Evolutionary conservation across 202 grass and related monocot species (phyloP), one percentile per base, ranked within the genome.

Genomic region (Hordeum pubiflorum): DNA sequence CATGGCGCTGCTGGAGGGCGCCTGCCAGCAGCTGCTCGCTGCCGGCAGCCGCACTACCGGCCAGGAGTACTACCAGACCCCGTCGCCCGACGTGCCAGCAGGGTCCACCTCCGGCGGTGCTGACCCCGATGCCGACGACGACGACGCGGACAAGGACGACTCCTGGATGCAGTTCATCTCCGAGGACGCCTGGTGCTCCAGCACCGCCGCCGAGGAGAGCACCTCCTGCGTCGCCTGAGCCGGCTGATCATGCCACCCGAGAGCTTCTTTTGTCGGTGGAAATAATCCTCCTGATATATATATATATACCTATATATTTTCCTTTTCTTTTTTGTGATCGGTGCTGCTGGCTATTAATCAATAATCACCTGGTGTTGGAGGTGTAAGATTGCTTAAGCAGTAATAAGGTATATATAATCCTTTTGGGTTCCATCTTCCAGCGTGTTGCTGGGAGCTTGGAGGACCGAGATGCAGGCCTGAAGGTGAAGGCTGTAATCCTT

Each of bases 111-210:
- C 92, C 8, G 89, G 90, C 6, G 43, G 40, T 6, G 75, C 40
- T 2, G 75, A 75, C 3, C 63, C 40, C 0, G 75, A 75, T 13
- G 83, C 76, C 3, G 88, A 94, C 4, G 89, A 91, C 7, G 88
- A 91, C 1, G 95, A 95, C 0, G 81, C 80, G 0, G 95, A 95
- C 64, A 98, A 98, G 79, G 96, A 98, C 0, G 96, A 99, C 7
- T 91, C 96, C 8, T 99, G 96, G 96, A 99, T 99, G 96, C 96
- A 99, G 78, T 97, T 94, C 75, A 97, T 97, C 69, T 92, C 91
- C 3, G 94, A 97, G 12, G 94, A 97, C 61, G 94, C 91, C 0
- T 97, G 91, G 91, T 92, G 85, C 81, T 85, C 91, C 22, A 90
- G 79, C 81, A 71, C 82, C 11, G 82, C 78, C 11, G 85, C 77